Percentiles rank a stretch among this genome's conserved stretches.
Conservation (phyloP, 2,329 filamentous ascomycete species). For the Ascochyta pisi region DNA sequence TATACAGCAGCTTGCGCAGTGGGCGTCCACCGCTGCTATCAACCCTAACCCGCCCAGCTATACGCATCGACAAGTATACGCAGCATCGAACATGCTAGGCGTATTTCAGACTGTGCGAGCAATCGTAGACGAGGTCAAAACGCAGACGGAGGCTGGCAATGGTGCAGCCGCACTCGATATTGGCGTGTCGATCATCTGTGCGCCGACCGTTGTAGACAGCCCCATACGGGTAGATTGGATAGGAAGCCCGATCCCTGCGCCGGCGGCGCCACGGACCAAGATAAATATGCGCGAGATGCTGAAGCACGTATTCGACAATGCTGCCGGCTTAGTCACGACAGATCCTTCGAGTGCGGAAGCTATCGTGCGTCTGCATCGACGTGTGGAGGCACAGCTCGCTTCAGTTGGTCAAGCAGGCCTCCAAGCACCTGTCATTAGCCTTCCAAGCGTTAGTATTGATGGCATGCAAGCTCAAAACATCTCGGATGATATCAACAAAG, state of each 20-base stretch:
- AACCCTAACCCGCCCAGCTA: slow-evolving; percentile 67
- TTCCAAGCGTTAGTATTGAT: slow-evolving; percentile 37
- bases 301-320: slow-evolving; percentile 64
- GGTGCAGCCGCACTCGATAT: slow-evolving; percentile 72
- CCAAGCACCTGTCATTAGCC: slow-evolving; percentile 33
- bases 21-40: slow-evolving; percentile 63
- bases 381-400: slow-evolving; percentile 69
- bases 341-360: slow-evolving; percentile 67
- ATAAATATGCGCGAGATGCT: slow-evolving; percentile 68
- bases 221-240: slow-evolving; percentile 45
- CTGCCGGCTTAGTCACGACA: slow-evolving; percentile 62
- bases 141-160: slow-evolving; percentile 66
- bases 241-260: slow-evolving; percentile 33
- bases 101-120: slow-evolving; percentile 65
- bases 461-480: slow-evolving; percentile 38
- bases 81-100: slow-evolving; percentile 67
- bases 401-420: slow-evolving; percentile 33
- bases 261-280: slow-evolving; percentile 44
- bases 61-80: slow-evolving; percentile 73
- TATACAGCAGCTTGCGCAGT: slow-evolving; percentile 69
- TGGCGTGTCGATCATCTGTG: slow-evolving; percentile 71
- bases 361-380: slow-evolving; percentile 67
- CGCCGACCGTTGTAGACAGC: slow-evolving; percentile 59
- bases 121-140: slow-evolving; percentile 72
- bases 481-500: slow-evolving; percentile 42